Percentiles rank a stretch among this genome's conserved stretches.
Evolutionary conservation across 2,329 filamentous ascomycete species (phyloP).

Genomic region (Lachnellula arida): DNA sequence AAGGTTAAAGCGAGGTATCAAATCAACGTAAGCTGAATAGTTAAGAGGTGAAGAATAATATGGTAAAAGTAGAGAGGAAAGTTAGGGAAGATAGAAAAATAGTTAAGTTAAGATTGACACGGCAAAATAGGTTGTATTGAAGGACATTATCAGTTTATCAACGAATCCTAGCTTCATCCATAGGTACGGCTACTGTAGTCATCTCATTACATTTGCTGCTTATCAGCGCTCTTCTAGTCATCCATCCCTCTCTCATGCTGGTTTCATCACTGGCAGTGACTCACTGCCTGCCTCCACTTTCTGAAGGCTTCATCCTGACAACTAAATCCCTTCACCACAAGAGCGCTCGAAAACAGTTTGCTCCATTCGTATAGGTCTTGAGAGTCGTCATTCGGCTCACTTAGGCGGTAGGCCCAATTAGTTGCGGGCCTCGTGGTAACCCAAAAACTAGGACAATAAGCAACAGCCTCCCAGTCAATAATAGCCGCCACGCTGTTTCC

Average conservation of each 20-base stretch:
- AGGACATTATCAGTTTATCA: too few relatives aligned
- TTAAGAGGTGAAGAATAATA: too few relatives aligned
- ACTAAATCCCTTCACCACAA: slow-evolving; percentile 3
- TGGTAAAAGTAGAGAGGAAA: too few relatives aligned
- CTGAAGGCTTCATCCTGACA: not conserved
- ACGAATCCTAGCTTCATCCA: too few relatives aligned
- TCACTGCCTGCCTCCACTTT: not conserved
- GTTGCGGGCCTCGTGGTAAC: slow-evolving; percentile 4
- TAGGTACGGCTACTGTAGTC: not conserved
- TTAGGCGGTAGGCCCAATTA: not conserved
- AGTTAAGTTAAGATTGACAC: too few relatives aligned
- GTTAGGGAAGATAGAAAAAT: too few relatives aligned
- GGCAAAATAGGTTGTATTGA: too few relatives aligned
- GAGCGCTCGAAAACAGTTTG: not conserved
- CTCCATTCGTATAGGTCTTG: not conserved
- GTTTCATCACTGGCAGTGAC: not conserved
- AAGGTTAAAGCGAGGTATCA: too few relatives aligned
- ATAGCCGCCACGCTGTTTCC: slow-evolving; percentile 5
- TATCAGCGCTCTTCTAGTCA: not conserved
- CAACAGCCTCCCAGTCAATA: slow-evolving; percentile 13
- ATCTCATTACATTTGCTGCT: not conserved
- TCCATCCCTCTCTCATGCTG: not conserved
- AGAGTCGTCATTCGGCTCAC: not conserved
- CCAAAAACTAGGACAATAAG: slow-evolving; percentile 10
- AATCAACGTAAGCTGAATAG: too few relatives aligned